A percentile compares a stretch with the other conserved stretches of the same genome.
Conservation (phyloP, 2,329 filamentous ascomycete species). For the Fusarium goolgardi region DNA sequence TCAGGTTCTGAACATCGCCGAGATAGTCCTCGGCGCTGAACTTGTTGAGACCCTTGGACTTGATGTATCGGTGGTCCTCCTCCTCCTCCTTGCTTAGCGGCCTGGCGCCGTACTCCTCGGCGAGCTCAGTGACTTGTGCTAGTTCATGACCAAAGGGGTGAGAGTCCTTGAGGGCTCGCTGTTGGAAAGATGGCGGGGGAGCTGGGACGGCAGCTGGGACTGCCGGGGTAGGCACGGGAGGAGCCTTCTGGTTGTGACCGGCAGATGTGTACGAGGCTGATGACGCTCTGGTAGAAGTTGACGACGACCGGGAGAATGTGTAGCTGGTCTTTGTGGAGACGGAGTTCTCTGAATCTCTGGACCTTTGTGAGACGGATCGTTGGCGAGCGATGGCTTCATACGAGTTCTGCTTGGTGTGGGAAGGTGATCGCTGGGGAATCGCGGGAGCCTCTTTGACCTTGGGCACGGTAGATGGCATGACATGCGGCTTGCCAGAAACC, state of each 20-base stretch:
- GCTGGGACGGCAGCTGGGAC: constrained; percentile 46
- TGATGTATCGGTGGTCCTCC: constrained; percentile 74
- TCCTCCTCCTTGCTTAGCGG: constrained; percentile 71
- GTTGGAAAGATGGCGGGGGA: constrained; percentile 53
- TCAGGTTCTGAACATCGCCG: constrained; percentile 78
- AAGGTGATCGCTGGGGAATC: constrained; percentile 82
- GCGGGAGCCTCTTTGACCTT: constrained; percentile 57
- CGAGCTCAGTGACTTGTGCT: constrained; percentile 91
- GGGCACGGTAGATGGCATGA: constrained; percentile 50
- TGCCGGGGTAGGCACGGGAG: constrained; percentile 48
- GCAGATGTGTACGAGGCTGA: constrained; percentile 57
- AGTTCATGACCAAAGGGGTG: constrained; percentile 92
- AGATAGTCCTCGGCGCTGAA: constrained; percentile 87
- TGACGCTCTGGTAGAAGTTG: constrained; percentile 65
- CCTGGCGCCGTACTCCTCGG: constrained; percentile 82
- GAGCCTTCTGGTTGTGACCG: constrained; percentile 47
- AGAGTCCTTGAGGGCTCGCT: constrained; percentile 52
- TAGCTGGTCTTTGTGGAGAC: constrained; percentile 68
- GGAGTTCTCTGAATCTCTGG: constrained; percentile 64
- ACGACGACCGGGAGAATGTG: constrained; percentile 67
- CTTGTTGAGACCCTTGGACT: constrained; percentile 75
- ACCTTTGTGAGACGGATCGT: constrained; percentile 71
- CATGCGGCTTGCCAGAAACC: constrained; percentile 60
- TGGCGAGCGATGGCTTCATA: constrained; percentile 78
- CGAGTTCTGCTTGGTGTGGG: constrained; percentile 86